phyloP scores from a whole-genome alignment of 2,329 filamentous ascomycete species.

The Penicillium nordicum region DNA sequence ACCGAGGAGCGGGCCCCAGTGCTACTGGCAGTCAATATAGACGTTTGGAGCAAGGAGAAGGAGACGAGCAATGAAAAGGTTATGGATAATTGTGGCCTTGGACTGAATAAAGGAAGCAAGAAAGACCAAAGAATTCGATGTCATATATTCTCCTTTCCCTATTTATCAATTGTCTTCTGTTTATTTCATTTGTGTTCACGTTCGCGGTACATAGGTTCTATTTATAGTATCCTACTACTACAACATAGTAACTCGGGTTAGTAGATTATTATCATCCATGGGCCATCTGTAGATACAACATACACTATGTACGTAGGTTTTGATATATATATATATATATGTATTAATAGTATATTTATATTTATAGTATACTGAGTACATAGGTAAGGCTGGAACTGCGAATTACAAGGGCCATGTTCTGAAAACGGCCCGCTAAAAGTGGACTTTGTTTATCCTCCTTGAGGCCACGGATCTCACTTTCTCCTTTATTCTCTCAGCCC shows the following conservation, averaged over 20 bases:
- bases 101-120: neutral
- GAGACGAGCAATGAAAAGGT: conserved; percentile 16
- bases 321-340: neutral
- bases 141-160: neutral
- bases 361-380: neutral
- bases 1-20: conserved; percentile 40
- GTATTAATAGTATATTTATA: neutral
- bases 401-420: conserved; percentile 11
- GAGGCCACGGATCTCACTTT: conserved; percentile 21
- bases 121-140: neutral
- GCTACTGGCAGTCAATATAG: conserved; percentile 43
- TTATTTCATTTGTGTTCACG: neutral
- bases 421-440: conserved; percentile 23
- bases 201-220: neutral
- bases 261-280: neutral
- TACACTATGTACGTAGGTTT: neutral
- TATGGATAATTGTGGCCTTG: neutral
- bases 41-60: conserved; percentile 47
- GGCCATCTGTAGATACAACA: neutral
- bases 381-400: neutral
- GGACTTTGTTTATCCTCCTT: conserved; percentile 21
- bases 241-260: no score
- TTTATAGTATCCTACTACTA: no score
- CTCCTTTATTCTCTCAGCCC: conserved; percentile 3
- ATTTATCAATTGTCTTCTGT: neutral